phyloP scores from a whole-genome alignment of 2,329 filamentous ascomycete species.

The Neopestalotiopsis sp. region DNA sequence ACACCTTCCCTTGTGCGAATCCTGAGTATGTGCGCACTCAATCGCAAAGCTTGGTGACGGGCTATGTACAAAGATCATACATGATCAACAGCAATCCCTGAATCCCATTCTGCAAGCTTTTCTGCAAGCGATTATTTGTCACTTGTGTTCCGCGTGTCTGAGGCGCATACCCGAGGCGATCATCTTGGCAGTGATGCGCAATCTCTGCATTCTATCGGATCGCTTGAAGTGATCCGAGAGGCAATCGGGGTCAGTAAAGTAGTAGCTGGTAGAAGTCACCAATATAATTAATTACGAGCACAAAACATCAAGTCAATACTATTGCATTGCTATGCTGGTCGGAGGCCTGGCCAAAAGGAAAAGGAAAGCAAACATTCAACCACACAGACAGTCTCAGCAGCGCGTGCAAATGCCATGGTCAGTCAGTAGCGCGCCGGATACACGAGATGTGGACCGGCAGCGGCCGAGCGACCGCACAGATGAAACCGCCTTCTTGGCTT shows the following conservation, averaged over 20 bases:
- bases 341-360: background rate
- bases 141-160: background rate
- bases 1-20: too few relatives aligned
- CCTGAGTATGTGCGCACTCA: too few relatives aligned
- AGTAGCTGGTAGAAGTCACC: background rate
- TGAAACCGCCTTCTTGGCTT: background rate
- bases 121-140: background rate
- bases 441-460: background rate
- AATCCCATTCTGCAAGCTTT: too few relatives aligned
- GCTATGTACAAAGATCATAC: conserved; percentile 30
- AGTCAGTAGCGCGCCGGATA: background rate
- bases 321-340: background rate
- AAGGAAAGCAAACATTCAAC: background rate
- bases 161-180: background rate
- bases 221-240: background rate
- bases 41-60: conserved; percentile 29
- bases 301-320: background rate
- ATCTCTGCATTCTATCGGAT: background rate
- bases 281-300: background rate
- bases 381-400: background rate
- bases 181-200: background rate
- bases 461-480: background rate
- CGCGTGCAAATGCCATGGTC: background rate
- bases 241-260: background rate
- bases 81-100: conserved; percentile 23